Evolutionary conservation across 2,329 filamentous ascomycete genomes (phyloP).

Genomic region (Metarhizium guizhouense): DNA sequence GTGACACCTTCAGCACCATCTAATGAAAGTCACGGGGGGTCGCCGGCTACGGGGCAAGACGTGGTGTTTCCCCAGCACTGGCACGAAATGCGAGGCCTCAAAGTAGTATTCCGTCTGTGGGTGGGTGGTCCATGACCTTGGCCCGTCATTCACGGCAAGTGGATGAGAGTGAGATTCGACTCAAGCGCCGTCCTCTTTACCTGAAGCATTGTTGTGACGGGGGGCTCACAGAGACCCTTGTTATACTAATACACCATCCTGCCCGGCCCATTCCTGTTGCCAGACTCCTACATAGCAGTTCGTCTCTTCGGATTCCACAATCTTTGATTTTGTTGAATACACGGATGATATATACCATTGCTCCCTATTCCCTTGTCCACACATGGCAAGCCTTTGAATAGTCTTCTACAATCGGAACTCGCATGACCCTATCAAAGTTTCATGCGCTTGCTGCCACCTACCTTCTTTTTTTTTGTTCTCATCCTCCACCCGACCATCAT

Average conservation of each 20-base stretch:
- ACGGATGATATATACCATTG: not conserved
- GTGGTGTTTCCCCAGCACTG: not conserved
- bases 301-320: not conserved
- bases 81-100: not conserved
- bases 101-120: not conserved
- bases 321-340: not conserved
- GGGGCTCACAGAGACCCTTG: not conserved
- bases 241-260: constrained; percentile 1
- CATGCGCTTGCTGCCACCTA: not conserved
- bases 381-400: not conserved
- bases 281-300: not conserved
- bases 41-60: not conserved
- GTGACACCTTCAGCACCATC: not conserved
- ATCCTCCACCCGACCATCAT: not conserved
- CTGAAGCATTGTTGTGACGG: not conserved
- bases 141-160: not conserved
- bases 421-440: not conserved
- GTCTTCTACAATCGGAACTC: not conserved
- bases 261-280: not conserved
- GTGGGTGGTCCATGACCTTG: constrained; percentile 1
- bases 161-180: not conserved
- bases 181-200: not conserved
- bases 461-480: not conserved
- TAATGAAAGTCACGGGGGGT: not conserved
- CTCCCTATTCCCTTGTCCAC: not conserved